Percentiles rank a stretch among this genome's conserved stretches.
These are phyloP conservation scores for Brassica juncea DNA, from an alignment of 345 rosid genomes.

Conservation along the genomic window DNA sequence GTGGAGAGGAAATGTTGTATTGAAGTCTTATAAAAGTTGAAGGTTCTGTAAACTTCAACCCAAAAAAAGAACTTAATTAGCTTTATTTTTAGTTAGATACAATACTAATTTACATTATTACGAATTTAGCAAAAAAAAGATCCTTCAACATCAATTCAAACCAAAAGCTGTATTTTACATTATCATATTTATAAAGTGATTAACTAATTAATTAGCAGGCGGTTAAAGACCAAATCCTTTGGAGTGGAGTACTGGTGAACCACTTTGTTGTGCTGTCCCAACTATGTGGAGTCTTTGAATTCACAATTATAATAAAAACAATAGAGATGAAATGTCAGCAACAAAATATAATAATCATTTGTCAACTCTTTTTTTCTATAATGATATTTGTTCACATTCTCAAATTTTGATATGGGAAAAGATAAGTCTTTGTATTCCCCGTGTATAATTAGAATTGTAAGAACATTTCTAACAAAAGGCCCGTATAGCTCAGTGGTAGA, in stretches of 20 bases:
- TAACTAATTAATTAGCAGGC: constrained; percentile 2
- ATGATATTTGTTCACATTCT: constrained; percentile 1
- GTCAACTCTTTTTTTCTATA: background rate
- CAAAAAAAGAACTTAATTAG: background rate
- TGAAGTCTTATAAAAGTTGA: background rate
- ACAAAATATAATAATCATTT: background rate
- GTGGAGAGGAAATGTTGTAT: constrained; percentile 27
- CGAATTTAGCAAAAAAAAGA: background rate
- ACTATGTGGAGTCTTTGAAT: background rate
- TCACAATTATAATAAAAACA: background rate
- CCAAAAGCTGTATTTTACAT: background rate
- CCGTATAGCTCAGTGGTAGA: constrained; percentile 93
- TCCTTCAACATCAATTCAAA: background rate
- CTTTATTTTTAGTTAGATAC: constrained; percentile 17
- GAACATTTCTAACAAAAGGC: constrained; percentile 1
- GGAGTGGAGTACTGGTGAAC: constrained; percentile 20
- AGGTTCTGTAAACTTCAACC: background rate
- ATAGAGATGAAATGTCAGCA: background rate
- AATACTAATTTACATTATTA: background rate
- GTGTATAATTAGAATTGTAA: too few species aligned
- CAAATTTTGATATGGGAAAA: background rate
- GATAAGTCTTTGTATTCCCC: background rate
- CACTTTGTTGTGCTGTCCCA: constrained; percentile 13
- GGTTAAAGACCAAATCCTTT: constrained; percentile 10
- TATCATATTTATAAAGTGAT: background rate